Conservation (phyloP, 352 stramenopile species). For the Phytopythium boreale region DNA sequence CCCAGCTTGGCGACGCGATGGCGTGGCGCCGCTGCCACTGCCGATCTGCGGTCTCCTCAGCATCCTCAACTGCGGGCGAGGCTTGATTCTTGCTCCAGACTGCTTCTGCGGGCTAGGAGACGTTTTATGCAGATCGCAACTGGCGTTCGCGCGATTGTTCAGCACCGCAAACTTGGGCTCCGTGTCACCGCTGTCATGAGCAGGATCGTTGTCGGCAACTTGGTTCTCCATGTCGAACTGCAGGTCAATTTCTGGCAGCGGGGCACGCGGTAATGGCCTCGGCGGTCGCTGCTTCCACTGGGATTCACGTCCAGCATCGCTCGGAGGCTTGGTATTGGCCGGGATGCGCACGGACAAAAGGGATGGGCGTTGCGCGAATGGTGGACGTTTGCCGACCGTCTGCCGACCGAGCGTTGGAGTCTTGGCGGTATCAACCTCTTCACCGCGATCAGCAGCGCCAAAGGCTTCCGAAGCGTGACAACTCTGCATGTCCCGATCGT, state of each 20-base stretch:
- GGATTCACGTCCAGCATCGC: not conserved
- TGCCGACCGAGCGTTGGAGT: not conserved
- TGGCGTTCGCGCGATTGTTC: not conserved
- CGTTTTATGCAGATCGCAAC: not conserved
- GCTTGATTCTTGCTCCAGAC: not conserved
- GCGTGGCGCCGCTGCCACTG: not conserved
- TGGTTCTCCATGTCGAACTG: not conserved
- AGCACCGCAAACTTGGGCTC: not conserved
- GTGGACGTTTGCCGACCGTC: not conserved
- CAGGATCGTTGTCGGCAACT: not conserved
- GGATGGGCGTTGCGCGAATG: not conserved
- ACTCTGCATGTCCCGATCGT: not conserved
- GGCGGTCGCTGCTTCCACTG: constrained; percentile 1
- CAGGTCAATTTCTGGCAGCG: not conserved
- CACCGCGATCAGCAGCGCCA: not conserved
- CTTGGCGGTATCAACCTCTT: not conserved
- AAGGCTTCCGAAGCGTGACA: not conserved
- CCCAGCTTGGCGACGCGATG: not conserved
- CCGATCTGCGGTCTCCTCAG: not conserved
- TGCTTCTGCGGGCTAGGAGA: not conserved
- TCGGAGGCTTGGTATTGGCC: not conserved
- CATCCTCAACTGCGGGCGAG: not conserved
- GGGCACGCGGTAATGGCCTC: not conserved
- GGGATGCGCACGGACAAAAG: not conserved
- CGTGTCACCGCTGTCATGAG: not conserved